A percentile compares a stretch with the other conserved stretches of the same genome.
Conservation (phyloP, 2,329 filamentous ascomycete genomes). For the Dactylellina leptospora region DNA sequence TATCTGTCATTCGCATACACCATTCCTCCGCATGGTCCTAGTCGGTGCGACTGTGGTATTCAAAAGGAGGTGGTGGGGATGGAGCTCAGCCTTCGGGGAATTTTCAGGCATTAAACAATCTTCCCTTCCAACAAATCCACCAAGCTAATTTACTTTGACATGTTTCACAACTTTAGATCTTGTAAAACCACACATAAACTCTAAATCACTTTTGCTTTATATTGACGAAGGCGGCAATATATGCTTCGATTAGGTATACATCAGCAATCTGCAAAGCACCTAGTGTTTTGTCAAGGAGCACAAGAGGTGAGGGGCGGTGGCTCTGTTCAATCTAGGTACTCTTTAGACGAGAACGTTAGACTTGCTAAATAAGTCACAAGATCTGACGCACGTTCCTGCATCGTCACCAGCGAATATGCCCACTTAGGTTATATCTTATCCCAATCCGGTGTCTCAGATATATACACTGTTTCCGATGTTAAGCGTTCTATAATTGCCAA, state of each 20-base stretch:
- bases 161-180: constrained; percentile 51
- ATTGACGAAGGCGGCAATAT: constrained; percentile 39
- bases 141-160: constrained; percentile 41
- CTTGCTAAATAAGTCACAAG: constrained; percentile 37
- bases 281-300: neutral
- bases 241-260: neutral
- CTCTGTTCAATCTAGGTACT: neutral
- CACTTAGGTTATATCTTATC: constrained; percentile 17
- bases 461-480: neutral
- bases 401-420: constrained; percentile 1
- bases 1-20: constrained; percentile 27
- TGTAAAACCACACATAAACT: constrained; percentile 52
- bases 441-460: constrained; percentile 2
- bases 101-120: neutral
- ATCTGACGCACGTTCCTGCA: constrained; percentile 50
- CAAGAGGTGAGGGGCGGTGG: constrained; percentile 17
- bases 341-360: constrained; percentile 13
- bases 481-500: constrained; percentile 5
- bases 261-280: neutral
- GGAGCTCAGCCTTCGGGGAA: constrained; percentile 40
- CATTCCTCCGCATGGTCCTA: too few species aligned
- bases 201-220: constrained; percentile 30
- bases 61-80: neutral
- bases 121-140: constrained; percentile 2
- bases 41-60: constrained; percentile 29